Conservation (phyloP, 202 grass and related monocot species). For the Setaria viridis region DNA sequence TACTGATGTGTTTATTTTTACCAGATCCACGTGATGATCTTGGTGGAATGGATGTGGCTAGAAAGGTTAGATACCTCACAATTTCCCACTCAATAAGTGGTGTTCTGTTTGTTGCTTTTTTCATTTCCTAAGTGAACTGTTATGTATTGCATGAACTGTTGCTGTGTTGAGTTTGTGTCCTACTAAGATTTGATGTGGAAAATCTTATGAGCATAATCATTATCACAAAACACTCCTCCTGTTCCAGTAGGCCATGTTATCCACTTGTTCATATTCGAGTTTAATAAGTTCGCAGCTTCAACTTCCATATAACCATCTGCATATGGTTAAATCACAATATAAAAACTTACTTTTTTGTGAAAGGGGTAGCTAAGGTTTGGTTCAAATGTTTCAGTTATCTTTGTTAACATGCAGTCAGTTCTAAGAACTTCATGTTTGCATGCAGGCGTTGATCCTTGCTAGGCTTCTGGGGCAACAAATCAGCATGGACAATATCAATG, state of each 20-base stretch:
- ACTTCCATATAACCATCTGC: constrained; percentile 4
- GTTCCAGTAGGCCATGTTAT: background rate
- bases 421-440: constrained; percentile 43
- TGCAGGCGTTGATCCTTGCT: constrained; percentile 84
- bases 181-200: constrained; percentile 1
- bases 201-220: background rate
- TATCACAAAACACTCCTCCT: background rate
- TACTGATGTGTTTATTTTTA: constrained; percentile 49
- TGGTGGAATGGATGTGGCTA: constrained; percentile 90
- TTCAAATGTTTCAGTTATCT: constrained; percentile 17
- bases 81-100: constrained; percentile 13
- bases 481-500: constrained; percentile 83
- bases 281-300: background rate
- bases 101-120: constrained; percentile 27
- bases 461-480: constrained; percentile 78
- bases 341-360: background rate
- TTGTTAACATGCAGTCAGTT: background rate
- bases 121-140: background rate
- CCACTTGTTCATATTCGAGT: constrained; percentile 7
- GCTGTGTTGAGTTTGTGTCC: background rate
- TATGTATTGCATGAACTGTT: constrained; percentile 2
- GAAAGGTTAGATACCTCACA: constrained; percentile 67
- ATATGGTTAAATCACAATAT: background rate
- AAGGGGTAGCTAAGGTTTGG: background rate
- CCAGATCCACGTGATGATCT: constrained; percentile 98